phyloP scores from a whole-genome alignment of 192 early-diverging fungal genomes.

The Mortierella hygrophila region DNA sequence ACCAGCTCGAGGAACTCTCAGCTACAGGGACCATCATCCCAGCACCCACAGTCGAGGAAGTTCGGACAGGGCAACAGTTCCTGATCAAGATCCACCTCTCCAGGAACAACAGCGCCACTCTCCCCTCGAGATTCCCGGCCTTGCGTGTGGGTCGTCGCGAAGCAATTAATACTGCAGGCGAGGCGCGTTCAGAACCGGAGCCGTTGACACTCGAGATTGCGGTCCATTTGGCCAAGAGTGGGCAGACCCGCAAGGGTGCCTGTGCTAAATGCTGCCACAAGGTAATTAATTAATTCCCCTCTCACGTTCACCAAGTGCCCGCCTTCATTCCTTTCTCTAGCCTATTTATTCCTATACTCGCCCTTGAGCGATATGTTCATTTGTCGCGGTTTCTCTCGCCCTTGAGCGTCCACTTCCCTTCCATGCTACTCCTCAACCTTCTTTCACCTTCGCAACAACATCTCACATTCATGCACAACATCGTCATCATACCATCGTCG shows the following conservation, averaged over 20 bases:
- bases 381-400: not conserved
- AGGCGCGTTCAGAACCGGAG: conserved; percentile 34
- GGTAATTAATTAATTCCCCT: conserved; percentile 22
- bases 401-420: not conserved
- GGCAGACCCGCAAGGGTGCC: conserved; percentile 34
- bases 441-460: too few species aligned
- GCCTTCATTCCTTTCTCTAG: not conserved
- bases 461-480: not conserved
- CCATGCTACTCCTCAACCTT: not conserved
- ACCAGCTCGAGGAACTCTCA: conserved; percentile 47
- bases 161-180: conserved; percentile 47
- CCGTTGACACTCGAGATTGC: conserved; percentile 46
- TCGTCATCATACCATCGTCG: not conserved
- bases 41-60: conserved; percentile 37
- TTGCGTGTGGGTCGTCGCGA: conserved; percentile 34
- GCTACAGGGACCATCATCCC: conserved; percentile 20
- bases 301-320: not conserved
- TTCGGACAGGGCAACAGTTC: conserved; percentile 52
- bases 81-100: conserved; percentile 46
- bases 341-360: not conserved
- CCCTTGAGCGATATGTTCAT: not conserved
- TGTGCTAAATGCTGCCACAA: conserved; percentile 56
- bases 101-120: conserved; percentile 6
- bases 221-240: conserved; percentile 41
- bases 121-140: conserved; percentile 12